Base-by-base conservation (phyloP, 805 yeast species). In the Ogataea nakhonphanomensis region DNA sequence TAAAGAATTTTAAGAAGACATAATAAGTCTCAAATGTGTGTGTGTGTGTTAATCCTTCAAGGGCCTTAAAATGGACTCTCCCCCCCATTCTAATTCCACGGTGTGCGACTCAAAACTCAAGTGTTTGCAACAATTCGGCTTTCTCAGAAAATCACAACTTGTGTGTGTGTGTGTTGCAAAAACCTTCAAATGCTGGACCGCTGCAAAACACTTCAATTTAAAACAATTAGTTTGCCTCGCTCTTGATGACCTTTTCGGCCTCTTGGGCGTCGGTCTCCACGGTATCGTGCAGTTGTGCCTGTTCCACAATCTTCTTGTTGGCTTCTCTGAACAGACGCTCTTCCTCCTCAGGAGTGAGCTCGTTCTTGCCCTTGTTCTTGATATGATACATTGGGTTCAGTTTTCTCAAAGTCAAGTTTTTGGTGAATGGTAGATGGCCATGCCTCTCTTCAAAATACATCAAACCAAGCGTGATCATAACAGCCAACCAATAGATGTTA, bases 371-470 rank as follows among this genome's bases (percentile, higher is more conserved):
- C 74, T 80, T 79, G 52, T 73, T 72, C 69, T 81, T 84, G 48
- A 84, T 62, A 69, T 79, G 73, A 65, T 80, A 82, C 74, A 79
- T 71, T 64, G 91, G 95, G 66, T 81, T 83, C 64, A 84, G 51
- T 20, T 75, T 66, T 54, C 70, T 69, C 44, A 80, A 54, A 54
- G 61, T 59, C 52, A 72, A 46, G 41, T 57, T 63, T 66, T 77
- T 76, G 57, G 64, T 51, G 69, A 82, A 79, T 62, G 95, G 90
- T 64, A 84, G 71, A 62, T 83, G 90, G 15, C 95, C 96, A 20
- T 64, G 65, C 65, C 71, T 85, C 74, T 91, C 99, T 71, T 87
- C 93, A 66, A 57, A 89, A 48, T 81, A 66, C 88, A 91, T 78
- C 51, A 81, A 64, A 12, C 58, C 37, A 32, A 91, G 58, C 26